phyloP scores from a whole-genome alignment of 163 green algal species.

The Scenedesmus sp. region DNA sequence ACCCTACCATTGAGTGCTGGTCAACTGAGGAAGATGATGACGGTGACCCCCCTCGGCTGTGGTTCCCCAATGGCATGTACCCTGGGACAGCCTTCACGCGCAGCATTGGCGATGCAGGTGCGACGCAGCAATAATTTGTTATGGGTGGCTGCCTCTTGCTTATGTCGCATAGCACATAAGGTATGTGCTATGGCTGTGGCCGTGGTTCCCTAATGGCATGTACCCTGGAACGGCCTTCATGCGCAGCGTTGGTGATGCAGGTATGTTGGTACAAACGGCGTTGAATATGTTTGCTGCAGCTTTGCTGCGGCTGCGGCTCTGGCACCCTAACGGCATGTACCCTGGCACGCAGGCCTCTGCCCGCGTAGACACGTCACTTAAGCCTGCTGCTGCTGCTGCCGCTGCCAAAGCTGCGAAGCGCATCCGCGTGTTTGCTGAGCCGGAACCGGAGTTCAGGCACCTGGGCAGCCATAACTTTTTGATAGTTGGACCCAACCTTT shows the following conservation, averaged over 20 bases:
- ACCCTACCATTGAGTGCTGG: constrained; percentile 85
- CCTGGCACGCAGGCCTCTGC: constrained; percentile 77
- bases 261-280: constrained; percentile 50
- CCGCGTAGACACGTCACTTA: too few relatives aligned
- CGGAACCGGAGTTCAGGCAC: constrained; percentile 53
- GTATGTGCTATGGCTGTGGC: constrained; percentile 42
- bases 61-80: constrained; percentile 80
- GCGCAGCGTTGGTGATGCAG: constrained; percentile 90
- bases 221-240: constrained; percentile 97
- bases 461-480: constrained; percentile 75
- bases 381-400: neutral
- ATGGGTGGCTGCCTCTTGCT: neutral
- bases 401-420: constrained; percentile 78
- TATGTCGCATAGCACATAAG: neutral
- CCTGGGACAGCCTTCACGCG: constrained; percentile 97
- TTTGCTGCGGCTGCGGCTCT: constrained; percentile 71
- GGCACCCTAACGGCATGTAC: constrained; percentile 79
- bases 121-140: neutral
- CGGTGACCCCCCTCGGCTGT: constrained; percentile 92
- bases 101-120: constrained; percentile 90
- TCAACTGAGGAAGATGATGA: constrained; percentile 89
- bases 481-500: constrained; percentile 83
- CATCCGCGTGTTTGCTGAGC: constrained; percentile 90
- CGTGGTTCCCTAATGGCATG: constrained; percentile 83
- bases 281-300: neutral